Percentiles rank a stretch among this genome's conserved stretches.
phyloP scores from a whole-genome alignment of 805 yeast species.

The Kodamaea jinghongensis region DNA sequence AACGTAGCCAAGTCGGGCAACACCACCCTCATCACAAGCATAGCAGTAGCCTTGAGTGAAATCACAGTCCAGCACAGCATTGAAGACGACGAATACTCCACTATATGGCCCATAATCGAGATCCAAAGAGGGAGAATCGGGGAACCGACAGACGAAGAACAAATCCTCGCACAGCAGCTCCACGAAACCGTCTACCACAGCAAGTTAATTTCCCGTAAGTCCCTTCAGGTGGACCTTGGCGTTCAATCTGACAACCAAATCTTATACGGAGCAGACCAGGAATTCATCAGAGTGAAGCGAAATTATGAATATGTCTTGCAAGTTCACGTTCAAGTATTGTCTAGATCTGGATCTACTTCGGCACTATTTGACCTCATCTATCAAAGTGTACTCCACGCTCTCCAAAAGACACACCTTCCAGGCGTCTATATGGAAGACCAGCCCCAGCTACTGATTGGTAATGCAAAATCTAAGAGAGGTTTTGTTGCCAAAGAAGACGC shows the following conservation, averaged over 20 bases:
- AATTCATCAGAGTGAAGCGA: constrained; percentile 17
- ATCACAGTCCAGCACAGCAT: constrained; percentile 33
- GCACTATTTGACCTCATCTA: constrained; percentile 78
- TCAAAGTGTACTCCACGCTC: constrained; percentile 62
- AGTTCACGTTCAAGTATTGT: constrained; percentile 73
- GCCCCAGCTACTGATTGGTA: constrained; percentile 10
- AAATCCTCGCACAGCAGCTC: constrained; percentile 63
- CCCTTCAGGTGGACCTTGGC: constrained; percentile 19
- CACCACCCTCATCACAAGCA: constrained; percentile 70
- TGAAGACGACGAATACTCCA: constrained; percentile 21
- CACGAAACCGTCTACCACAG: constrained; percentile 61
- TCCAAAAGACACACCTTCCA: constrained; percentile 62
- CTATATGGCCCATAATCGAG: constrained; percentile 72
- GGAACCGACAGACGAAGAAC: constrained; percentile 85
- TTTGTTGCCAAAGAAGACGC: constrained; percentile 9
- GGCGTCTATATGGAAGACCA: constrained; percentile 52
- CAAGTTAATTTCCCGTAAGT: constrained; percentile 44
- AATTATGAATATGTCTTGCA: constrained; percentile 37
- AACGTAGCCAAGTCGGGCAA: constrained; percentile 67
- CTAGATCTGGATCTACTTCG: constrained; percentile 57
- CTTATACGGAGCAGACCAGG: constrained; percentile 25
- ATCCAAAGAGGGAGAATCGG: constrained; percentile 73
- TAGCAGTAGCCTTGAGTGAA: constrained; percentile 66
- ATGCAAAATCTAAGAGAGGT: constrained; percentile 8
- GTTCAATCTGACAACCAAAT: constrained; percentile 16